These are phyloP conservation scores for Diaporthe velutina DNA, from an alignment of 2,329 filamentous ascomycete species.

Conservation along the genomic window DNA sequence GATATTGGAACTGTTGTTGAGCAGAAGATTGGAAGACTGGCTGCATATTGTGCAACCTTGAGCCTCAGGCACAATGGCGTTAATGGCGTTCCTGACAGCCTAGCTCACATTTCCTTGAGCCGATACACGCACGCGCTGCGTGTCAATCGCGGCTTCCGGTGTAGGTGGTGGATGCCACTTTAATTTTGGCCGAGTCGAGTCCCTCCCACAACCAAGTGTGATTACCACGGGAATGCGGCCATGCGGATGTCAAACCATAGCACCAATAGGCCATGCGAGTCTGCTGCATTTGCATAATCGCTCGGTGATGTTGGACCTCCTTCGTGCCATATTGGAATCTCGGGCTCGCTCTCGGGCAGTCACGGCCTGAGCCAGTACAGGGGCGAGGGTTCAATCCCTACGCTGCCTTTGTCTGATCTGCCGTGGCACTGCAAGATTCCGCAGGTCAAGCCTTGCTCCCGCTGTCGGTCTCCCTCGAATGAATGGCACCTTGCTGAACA, in stretches of 20 bases:
- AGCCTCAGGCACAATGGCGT: conserved; percentile 19
- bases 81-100: conserved; percentile 13
- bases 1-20: not conserved
- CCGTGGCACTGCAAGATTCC: conserved; percentile 23
- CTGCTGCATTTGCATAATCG: not conserved
- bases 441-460: conserved; percentile 22
- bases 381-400: not conserved
- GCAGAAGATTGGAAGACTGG: not conserved
- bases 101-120: not conserved
- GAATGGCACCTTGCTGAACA: not conserved
- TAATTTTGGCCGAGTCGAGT: not conserved
- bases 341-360: conserved; percentile 1
- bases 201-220: not conserved
- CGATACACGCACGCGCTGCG: conserved; percentile 9
- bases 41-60: conserved; percentile 10
- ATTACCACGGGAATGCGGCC: not conserved
- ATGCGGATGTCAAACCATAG: not conserved
- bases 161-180: not conserved
- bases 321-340: not conserved
- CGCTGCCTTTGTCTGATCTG: conserved; percentile 15
- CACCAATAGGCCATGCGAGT: not conserved
- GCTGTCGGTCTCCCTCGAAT: not conserved
- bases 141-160: not conserved
- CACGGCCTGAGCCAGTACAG: conserved; percentile 7
- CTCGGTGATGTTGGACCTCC: not conserved